phyloP scores from a whole-genome alignment of 345 rosid genomes.

The Lenwebbia sp. region DNA sequence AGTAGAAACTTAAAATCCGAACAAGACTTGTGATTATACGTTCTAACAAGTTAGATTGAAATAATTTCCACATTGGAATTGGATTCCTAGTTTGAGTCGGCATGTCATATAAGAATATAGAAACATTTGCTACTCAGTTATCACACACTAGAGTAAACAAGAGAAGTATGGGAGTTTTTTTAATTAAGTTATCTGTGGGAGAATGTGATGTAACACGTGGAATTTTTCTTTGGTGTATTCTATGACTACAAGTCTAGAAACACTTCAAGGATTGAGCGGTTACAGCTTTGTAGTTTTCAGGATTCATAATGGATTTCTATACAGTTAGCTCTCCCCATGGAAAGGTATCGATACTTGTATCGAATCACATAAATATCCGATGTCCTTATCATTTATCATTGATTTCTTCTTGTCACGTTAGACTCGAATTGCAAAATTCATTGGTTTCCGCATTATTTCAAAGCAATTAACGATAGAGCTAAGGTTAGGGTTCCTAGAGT shows the following conservation, averaged over 20 bases:
- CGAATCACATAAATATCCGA: accelerated
- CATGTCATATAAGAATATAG: background rate
- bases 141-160: background rate
- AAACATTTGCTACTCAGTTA: background rate
- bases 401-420: background rate
- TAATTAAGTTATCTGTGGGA: background rate
- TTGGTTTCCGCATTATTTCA: background rate
- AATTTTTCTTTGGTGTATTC: background rate
- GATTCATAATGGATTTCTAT: background rate
- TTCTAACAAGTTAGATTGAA: background rate
- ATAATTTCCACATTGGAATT: background rate
- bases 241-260: background rate
- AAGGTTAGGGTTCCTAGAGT: background rate
- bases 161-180: background rate
- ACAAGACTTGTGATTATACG: background rate
- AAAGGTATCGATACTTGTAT: accelerated
- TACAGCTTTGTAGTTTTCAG: background rate
- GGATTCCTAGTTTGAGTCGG: background rate
- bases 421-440: background rate
- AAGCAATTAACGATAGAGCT: background rate
- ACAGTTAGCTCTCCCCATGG: accelerated
- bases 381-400: background rate
- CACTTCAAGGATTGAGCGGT: background rate
- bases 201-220: background rate
- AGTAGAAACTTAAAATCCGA: background rate